These are phyloP conservation scores for Naumovozyma castellii DNA, from an alignment of 805 yeast genomes.

Conservation along the genomic window DNA sequence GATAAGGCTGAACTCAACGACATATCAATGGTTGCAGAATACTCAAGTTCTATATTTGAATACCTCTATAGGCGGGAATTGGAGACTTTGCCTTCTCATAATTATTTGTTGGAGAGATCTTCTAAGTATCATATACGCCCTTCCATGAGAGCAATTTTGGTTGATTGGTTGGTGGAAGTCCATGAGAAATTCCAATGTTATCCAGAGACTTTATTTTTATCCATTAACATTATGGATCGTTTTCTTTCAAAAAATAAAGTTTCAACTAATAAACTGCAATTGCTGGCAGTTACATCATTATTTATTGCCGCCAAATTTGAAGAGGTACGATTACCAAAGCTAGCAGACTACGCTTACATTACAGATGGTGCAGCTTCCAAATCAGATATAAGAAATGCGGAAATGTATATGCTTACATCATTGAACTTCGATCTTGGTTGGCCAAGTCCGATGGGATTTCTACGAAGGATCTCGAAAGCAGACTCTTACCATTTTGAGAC, in stretches of 20 bases:
- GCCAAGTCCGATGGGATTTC: constrained; percentile 88
- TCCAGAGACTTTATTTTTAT: constrained; percentile 79
- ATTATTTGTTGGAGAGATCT: constrained; percentile 38
- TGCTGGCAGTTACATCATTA: constrained; percentile 76
- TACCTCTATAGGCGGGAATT: constrained; percentile 66
- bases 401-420: constrained; percentile 65
- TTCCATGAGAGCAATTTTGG: constrained; percentile 73
- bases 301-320: constrained; percentile 90
- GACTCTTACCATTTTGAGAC: constrained; percentile 87
- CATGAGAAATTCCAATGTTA: constrained; percentile 74
- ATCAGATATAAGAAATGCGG: constrained; percentile 79
- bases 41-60: constrained; percentile 76
- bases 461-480: constrained; percentile 86
- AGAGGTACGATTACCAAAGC: constrained; percentile 84
- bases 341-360: constrained; percentile 75
- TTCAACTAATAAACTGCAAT: constrained; percentile 71
- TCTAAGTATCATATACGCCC: constrained; percentile 61
- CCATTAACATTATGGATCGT: constrained; percentile 81
- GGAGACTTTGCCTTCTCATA: constrained; percentile 48
- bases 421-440: constrained; percentile 70
- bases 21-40: constrained; percentile 88
- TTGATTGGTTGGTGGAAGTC: constrained; percentile 91
- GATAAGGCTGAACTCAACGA: constrained; percentile 74
- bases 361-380: constrained; percentile 78
- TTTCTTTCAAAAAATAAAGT: constrained; percentile 71